Base-by-base conservation (phyloP, 2,329 filamentous ascomycete species). In the Hypomyces rosellus region DNA sequence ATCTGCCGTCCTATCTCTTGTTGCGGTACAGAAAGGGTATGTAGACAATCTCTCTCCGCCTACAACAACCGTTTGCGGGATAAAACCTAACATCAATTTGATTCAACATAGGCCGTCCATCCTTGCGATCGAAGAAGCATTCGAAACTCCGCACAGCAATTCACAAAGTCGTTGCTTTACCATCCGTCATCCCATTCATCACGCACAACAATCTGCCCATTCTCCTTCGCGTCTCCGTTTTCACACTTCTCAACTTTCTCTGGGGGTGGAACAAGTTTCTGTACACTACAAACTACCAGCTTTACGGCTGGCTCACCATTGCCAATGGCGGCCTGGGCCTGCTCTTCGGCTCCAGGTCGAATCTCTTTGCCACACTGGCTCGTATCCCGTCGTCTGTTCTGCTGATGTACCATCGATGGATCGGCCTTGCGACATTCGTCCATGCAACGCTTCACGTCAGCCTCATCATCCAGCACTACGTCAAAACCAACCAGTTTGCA, bases 261-360 rank as follows among this genome's bases (percentile, higher is more conserved):
- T 61, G 56, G 42, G 53, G 53, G 6, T 52, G 52, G 42, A 58
- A 60, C 42, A 47, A 55, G 47, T 57, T 55, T 46, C 45, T 55
- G 33, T 61, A 49, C 48, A 55, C 57, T 2, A 60, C 59, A 11
- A 58, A 62, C 45, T 62, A 59, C 45, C 60, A 57, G 42, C 55
- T 60, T 8, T 62, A 61, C 39, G 60, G 60, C 51, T 62, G 60
- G 60, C 55, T 62, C 9, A 52, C 51, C 44, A 59, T 62, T 25
- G 54, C 60, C 30, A 62, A 62, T 40, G 60, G 54, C 14, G 60
- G 59, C n/a, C 51, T 62, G 2, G 52, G 51, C 3, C 54, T 62
- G 3, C 58, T 62, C 33, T 14, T 60, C 5, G 53, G 55, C n/a
- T 36, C 60, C 5, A 58, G 60, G 16, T 54, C 49, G 13, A 62